Conservation (phyloP, 139 green algal species). For the Tetradesmus lagerheimii region DNA sequence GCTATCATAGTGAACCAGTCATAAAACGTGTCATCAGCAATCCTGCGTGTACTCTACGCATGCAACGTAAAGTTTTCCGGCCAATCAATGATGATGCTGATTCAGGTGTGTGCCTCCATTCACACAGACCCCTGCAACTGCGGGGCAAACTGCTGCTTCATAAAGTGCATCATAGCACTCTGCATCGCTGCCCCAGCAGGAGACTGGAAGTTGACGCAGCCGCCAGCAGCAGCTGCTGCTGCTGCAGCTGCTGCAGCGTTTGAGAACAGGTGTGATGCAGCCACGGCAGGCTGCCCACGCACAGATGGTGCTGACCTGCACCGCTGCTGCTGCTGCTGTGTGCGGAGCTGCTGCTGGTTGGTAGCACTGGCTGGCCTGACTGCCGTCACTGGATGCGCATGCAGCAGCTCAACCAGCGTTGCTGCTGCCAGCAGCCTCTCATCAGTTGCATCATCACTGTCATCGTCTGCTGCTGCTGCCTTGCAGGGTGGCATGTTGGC, state of each 20-base stretch:
- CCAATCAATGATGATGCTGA: not conserved
- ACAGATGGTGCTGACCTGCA: not conserved
- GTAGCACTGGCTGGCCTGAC: not conserved
- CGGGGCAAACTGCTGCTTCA: not conserved
- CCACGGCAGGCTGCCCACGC: not conserved
- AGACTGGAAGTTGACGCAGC: not conserved
- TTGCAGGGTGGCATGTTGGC: not conserved
- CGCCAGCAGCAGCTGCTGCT: not conserved
- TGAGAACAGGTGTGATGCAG: not conserved
- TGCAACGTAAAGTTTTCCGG: not conserved
- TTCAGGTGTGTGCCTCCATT: not conserved
- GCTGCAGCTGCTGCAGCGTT: not conserved
- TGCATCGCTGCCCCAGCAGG: not conserved
- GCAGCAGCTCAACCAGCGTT: not conserved
- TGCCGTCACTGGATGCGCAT: not conserved
- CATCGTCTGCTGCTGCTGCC: not conserved
- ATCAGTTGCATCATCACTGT: not conserved
- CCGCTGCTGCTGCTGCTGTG: constrained; percentile 1
- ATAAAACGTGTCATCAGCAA: not conserved
- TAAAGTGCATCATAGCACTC: not conserved
- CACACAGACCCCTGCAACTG: not conserved
- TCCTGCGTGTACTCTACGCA: not conserved
- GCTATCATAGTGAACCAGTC: no score
- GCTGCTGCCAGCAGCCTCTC: not conserved
- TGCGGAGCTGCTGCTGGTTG: not conserved